These are phyloP conservation scores for Vigna trinervia DNA, from an alignment of 306 rosid genomes.

Conservation along the genomic window DNA sequence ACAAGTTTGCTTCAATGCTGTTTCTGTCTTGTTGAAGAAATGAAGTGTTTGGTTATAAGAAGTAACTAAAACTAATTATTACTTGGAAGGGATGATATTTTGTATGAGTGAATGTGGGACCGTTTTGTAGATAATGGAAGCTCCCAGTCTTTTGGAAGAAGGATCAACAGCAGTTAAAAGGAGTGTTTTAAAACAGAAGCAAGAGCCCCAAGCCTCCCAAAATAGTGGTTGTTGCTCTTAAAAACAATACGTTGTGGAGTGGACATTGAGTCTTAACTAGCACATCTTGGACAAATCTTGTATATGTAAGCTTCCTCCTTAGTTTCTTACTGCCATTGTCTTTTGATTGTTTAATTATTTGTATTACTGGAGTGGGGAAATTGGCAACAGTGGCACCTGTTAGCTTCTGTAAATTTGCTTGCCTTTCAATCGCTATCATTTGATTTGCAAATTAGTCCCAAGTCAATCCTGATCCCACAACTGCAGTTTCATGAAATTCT, in stretches of 20 bases:
- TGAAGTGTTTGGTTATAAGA: neutral
- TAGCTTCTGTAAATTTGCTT: slow-evolving; percentile 68
- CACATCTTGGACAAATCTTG: slow-evolving; percentile 56
- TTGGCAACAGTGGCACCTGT: slow-evolving; percentile 46
- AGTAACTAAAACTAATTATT: too few species aligned
- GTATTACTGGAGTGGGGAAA: slow-evolving; percentile 45
- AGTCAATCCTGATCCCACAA: slow-evolving; percentile 8
- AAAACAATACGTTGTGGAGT: slow-evolving; percentile 37
- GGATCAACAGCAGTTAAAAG: slow-evolving; percentile 81
- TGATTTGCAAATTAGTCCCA: slow-evolving; percentile 34
- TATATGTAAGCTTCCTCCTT: slow-evolving; percentile 58
- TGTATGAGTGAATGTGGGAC: slow-evolving; percentile 25
- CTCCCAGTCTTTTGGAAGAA: slow-evolving; percentile 89
- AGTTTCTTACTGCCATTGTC: slow-evolving; percentile 44
- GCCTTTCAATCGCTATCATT: slow-evolving; percentile 44
- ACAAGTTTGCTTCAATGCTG: slow-evolving; percentile 6
- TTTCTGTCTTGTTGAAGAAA: neutral
- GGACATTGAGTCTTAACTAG: slow-evolving; percentile 40
- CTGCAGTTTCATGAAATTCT: slow-evolving; percentile 38
- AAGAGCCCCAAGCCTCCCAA: slow-evolving; percentile 62
- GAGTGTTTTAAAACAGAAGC: slow-evolving; percentile 76
- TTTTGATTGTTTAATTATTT: slow-evolving; percentile 46
- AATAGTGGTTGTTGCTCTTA: slow-evolving; percentile 70
- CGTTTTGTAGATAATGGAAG: slow-evolving; percentile 83
- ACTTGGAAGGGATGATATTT: neutral